A percentile compares a stretch with the other conserved stretches of the same genome.
phyloP scores from a whole-genome alignment of 495 filamentous ascomycete species.

The Paragyromitra xinjiangensis region DNA sequence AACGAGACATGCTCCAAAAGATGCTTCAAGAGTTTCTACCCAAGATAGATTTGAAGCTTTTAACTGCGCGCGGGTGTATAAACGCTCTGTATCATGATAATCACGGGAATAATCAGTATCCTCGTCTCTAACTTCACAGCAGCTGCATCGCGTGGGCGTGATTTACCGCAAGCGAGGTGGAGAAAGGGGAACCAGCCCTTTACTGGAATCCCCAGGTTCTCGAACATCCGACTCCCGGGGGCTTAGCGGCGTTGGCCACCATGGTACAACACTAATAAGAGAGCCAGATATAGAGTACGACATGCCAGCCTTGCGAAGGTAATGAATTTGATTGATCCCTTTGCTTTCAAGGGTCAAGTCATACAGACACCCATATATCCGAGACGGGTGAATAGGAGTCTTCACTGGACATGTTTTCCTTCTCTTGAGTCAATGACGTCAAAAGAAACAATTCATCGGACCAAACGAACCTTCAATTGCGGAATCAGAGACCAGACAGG shows the following conservation, averaged over 20 bases:
- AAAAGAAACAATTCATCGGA: slow-evolving; percentile 11
- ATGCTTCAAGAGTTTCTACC: slow-evolving; percentile 6
- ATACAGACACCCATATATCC: slow-evolving; percentile 7
- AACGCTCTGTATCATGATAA: slow-evolving; percentile 12
- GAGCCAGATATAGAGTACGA: slow-evolving; percentile 12
- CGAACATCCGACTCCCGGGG: background rate
- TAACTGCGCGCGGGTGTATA: slow-evolving; percentile 1
- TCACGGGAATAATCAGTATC: slow-evolving; percentile 5
- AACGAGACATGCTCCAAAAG: slow-evolving; percentile 26
- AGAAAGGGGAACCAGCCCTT: background rate
- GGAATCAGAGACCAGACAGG: background rate
- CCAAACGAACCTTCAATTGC: background rate
- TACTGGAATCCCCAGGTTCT: background rate
- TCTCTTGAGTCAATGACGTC: background rate
- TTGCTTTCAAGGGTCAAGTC: background rate
- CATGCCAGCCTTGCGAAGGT: background rate
- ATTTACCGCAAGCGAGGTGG: slow-evolving; percentile 14
- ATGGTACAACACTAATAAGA: background rate
- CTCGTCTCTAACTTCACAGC: slow-evolving; percentile 12
- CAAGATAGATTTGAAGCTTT: slow-evolving; percentile 20
- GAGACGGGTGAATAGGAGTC: slow-evolving; percentile 18
- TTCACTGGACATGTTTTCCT: slow-evolving; percentile 6
- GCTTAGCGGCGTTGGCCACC: slow-evolving; percentile 16
- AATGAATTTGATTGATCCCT: background rate
- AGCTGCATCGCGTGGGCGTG: background rate